A percentile compares a stretch with the other conserved stretches of the same genome.
Evolutionary conservation across 306 rosid genomes (phyloP).

Genomic region (Citrullus mucosospermus): DNA sequence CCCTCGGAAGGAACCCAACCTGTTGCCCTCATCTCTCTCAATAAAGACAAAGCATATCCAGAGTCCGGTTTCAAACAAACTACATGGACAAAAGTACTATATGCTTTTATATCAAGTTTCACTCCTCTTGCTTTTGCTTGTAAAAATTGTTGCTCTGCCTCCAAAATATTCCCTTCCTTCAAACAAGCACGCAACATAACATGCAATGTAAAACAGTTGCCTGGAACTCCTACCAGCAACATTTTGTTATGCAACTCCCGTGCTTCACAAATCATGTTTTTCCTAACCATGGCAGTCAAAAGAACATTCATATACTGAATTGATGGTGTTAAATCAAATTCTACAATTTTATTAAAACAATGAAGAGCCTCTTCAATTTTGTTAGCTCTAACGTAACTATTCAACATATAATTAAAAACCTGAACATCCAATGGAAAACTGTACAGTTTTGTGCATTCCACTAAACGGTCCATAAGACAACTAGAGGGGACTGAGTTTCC

Average conservation of each 20-base stretch:
- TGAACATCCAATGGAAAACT: slow-evolving; percentile 21
- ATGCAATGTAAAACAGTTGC: slow-evolving; percentile 36
- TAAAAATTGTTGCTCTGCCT: slow-evolving; percentile 33
- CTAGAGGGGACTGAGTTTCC: slow-evolving; percentile 23
- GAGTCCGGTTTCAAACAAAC: slow-evolving; percentile 28
- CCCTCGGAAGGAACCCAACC: slow-evolving; percentile 47
- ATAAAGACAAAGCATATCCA: slow-evolving; percentile 24
- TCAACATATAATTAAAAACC: slow-evolving; percentile 46
- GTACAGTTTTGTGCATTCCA: slow-evolving; percentile 29
- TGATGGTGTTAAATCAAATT: slow-evolving; percentile 27
- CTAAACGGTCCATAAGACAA: slow-evolving; percentile 23
- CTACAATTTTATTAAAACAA: slow-evolving; percentile 36
- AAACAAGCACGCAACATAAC: slow-evolving; percentile 41
- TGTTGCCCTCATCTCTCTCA: slow-evolving; percentile 49
- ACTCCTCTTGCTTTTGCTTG: slow-evolving; percentile 32
- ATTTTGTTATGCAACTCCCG: slow-evolving; percentile 32
- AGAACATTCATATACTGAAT: slow-evolving; percentile 35
- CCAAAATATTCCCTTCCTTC: slow-evolving; percentile 27
- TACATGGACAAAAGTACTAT: slow-evolving; percentile 36
- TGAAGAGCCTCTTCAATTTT: slow-evolving; percentile 35
- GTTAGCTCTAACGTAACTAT: slow-evolving; percentile 43
- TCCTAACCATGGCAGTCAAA: slow-evolving; percentile 42
- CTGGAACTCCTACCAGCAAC: slow-evolving; percentile 25
- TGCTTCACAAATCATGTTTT: slow-evolving; percentile 27
- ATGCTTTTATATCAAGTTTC: slow-evolving; percentile 37